These are phyloP conservation scores for Pestalotiopsis sp. DNA, from an alignment of 2,329 filamentous ascomycete species.

Conservation along the genomic window DNA sequence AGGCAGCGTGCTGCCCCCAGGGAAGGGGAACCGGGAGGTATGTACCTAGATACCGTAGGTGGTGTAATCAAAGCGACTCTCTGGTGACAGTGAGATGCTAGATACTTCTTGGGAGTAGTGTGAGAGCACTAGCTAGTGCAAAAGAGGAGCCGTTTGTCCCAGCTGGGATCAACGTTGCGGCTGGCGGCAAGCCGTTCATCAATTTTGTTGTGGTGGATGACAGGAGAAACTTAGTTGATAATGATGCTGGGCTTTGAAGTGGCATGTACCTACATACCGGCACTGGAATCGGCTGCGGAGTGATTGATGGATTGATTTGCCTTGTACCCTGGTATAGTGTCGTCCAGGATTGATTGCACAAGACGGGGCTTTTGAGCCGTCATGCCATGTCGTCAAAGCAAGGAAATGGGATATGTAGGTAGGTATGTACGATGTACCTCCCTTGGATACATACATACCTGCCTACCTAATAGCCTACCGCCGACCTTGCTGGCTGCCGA, in stretches of 20 bases:
- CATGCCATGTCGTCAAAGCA: background rate
- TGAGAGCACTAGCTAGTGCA: background rate
- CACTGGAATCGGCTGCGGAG: background rate
- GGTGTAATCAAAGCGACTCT: background rate
- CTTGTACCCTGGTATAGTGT: background rate
- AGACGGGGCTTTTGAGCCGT: background rate
- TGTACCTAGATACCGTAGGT: background rate
- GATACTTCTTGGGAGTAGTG: background rate
- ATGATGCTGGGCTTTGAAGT: background rate
- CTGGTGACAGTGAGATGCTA: background rate
- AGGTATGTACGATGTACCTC: background rate
- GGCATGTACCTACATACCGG: background rate
- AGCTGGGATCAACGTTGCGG: background rate
- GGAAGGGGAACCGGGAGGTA: background rate
- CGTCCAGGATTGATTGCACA: background rate
- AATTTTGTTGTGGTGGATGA: background rate
- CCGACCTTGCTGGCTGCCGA: too few species aligned
- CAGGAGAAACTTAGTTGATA: background rate
- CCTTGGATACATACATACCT: background rate
- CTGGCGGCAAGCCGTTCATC: background rate
- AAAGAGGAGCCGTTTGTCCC: background rate
- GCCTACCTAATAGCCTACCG: background rate
- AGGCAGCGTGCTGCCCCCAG: background rate
- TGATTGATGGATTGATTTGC: background rate
- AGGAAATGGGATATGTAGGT: background rate